These are phyloP conservation scores for Pyrus hybrid DNA, from an alignment of 331 rosid species.

Conservation along the genomic window DNA sequence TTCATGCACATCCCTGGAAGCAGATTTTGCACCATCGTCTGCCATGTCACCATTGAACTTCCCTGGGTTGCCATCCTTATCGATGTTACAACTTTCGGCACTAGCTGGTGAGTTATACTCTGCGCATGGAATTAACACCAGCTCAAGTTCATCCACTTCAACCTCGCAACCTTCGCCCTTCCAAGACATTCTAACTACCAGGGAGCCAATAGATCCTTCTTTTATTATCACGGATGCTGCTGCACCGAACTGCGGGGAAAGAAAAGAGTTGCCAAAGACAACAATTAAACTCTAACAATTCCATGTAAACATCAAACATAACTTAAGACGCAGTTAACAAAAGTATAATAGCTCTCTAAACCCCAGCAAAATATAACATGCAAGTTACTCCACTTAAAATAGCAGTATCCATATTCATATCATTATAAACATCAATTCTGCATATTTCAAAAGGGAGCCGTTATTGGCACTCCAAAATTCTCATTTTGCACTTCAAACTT, in stretches of 20 bases:
- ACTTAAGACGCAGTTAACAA: background rate
- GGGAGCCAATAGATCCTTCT: conserved; percentile 87
- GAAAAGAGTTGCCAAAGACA: conserved; percentile 16
- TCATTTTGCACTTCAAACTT: too few species aligned
- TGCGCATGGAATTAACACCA: conserved; percentile 53
- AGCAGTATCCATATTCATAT: background rate
- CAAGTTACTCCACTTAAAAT: background rate
- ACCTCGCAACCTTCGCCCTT: conserved; percentile 73
- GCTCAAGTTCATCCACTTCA: conserved; percentile 82
- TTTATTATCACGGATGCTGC: conserved; percentile 46
- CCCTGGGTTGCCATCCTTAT: conserved; percentile 21
- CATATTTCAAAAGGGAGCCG: too few species aligned
- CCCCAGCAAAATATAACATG: background rate
- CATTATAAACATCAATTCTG: background rate
- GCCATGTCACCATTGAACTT: conserved; percentile 24
- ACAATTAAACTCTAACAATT: conserved; percentile 2
- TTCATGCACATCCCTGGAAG: conserved; percentile 71
- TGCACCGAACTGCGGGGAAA: conserved; percentile 38
- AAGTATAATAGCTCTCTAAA: background rate
- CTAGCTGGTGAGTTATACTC: conserved; percentile 20
- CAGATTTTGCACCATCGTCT: conserved; percentile 40
- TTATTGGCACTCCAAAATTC: too few species aligned
- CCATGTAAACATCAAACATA: background rate
- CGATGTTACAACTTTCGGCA: conserved; percentile 34
- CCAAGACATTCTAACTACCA: conserved; percentile 85